Conservation (phyloP, 1,284 basidiomycete species). For the Rhodofomes roseus region DNA sequence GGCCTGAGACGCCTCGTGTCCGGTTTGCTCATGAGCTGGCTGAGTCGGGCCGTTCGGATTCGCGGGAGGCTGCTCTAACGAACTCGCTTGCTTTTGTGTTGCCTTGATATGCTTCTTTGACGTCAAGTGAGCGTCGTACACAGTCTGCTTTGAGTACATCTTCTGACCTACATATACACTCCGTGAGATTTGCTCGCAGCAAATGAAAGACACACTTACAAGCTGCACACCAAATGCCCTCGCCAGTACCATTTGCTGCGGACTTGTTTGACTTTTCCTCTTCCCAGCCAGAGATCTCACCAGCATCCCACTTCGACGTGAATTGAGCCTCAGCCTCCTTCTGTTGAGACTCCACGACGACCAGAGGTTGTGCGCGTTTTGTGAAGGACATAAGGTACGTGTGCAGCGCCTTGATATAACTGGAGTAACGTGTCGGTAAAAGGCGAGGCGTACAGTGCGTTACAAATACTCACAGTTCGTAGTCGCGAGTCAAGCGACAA, state of each 20-base stretch:
- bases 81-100: conserved; percentile 60
- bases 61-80: conserved; percentile 46
- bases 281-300: conserved; percentile 78
- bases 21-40: conserved; percentile 24
- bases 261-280: conserved; percentile 40
- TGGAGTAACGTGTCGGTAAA: conserved; percentile 25
- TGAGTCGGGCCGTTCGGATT: conserved; percentile 56
- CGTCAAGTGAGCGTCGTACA: conserved; percentile 93
- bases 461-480: conserved; percentile 59
- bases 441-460: too few species aligned
- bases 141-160: conserved; percentile 93
- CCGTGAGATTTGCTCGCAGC: neutral
- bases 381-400: conserved; percentile 85
- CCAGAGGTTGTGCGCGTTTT: conserved; percentile 83
- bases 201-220: conserved; percentile 54
- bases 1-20: conserved; percentile 29
- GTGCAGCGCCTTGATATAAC: conserved; percentile 82
- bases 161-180: conserved; percentile 69
- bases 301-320: conserved; percentile 75
- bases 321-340: conserved; percentile 68
- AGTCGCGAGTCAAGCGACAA: conserved; percentile 72
- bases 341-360: conserved; percentile 76
- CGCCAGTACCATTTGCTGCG: conserved; percentile 35
- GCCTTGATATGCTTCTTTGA: conserved; percentile 96
- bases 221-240: conserved; percentile 93